phyloP scores from a whole-genome alignment of 176 grass and related monocot genomes.

The Oryza glaberrima region DNA sequence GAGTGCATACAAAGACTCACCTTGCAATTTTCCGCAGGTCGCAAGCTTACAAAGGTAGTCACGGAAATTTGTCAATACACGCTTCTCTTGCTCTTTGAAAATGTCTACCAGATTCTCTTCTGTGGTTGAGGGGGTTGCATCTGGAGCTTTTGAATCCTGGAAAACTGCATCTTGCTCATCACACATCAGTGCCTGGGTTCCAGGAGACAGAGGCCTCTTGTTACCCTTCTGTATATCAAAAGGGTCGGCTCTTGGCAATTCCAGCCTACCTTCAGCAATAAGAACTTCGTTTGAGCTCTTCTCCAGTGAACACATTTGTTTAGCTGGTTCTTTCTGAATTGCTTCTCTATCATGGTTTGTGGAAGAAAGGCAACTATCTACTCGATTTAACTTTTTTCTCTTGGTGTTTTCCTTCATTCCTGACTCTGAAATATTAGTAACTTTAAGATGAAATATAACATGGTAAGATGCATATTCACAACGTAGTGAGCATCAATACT shows the following conservation, averaged over 20 bases:
- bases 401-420: slow-evolving; percentile 1
- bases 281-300: slow-evolving; percentile 8
- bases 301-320: background rate
- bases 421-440: slow-evolving; percentile 23
- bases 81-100: slow-evolving; percentile 45
- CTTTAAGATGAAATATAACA: background rate
- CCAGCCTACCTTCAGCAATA: background rate
- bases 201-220: slow-evolving; percentile 41
- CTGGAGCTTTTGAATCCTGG: slow-evolving; percentile 26
- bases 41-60: slow-evolving; percentile 35
- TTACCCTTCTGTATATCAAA: slow-evolving; percentile 13
- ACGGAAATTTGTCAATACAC: slow-evolving; percentile 40
- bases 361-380: slow-evolving; percentile 23
- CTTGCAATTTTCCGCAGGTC: slow-evolving; percentile 34
- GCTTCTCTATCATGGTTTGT: slow-evolving; percentile 28
- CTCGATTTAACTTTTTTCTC: slow-evolving; percentile 22
- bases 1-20: slow-evolving; percentile 16
- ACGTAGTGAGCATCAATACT: background rate
- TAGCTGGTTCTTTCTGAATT: slow-evolving; percentile 15
- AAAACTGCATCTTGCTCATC: slow-evolving; percentile 43
- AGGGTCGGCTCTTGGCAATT: background rate
- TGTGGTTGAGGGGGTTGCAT: background rate
- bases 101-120: slow-evolving; percentile 16
- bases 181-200: slow-evolving; percentile 46
- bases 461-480: background rate